A percentile compares a stretch with the other conserved stretches of the same genome.
phyloP scores from a whole-genome alignment of 164 flowering plant genomes.

The Aristolochia fimbriata region DNA sequence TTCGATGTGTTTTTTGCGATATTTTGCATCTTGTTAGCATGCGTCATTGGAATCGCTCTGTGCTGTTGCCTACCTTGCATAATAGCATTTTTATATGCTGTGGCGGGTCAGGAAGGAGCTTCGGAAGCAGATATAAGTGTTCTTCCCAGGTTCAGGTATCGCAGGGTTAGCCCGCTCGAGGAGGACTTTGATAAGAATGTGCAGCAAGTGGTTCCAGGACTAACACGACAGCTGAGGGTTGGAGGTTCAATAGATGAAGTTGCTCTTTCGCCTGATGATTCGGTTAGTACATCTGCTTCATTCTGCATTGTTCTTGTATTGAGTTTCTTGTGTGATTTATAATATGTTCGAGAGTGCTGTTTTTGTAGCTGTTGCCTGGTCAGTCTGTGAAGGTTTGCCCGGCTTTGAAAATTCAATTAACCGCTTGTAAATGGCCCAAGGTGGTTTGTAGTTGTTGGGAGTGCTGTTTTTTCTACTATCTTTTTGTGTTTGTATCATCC shows the following conservation, averaged over 20 bases:
- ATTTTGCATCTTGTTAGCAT: conserved; percentile 54
- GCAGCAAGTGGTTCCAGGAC: conserved; percentile 18
- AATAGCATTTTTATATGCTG: conserved; percentile 41
- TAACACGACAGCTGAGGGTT: conserved; percentile 11
- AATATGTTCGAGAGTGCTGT: background rate
- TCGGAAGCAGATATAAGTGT: conserved; percentile 49
- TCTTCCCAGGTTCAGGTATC: conserved; percentile 48
- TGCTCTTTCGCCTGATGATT: conserved; percentile 47
- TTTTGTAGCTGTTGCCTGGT: background rate
- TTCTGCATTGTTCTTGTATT: background rate
- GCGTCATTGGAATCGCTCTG: conserved; percentile 36
- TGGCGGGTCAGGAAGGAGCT: conserved; percentile 51
- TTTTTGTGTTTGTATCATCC: too few relatives aligned
- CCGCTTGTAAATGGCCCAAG: too few relatives aligned
- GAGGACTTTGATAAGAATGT: conserved; percentile 8
- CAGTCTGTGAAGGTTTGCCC: too few relatives aligned
- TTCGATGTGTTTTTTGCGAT: conserved; percentile 63
- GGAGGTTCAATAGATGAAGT: conserved; percentile 23
- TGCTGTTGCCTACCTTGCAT: conserved; percentile 55
- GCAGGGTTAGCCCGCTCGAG: conserved; percentile 9
- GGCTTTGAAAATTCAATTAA: too few relatives aligned
- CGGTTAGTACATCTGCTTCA: conserved; percentile 32
- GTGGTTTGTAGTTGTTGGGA: too few relatives aligned
- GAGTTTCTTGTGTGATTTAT: background rate
- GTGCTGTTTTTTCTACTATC: too few relatives aligned